phyloP scores from a whole-genome alignment of 495 filamentous ascomycete species.

The Margaritispora aquatica region DNA sequence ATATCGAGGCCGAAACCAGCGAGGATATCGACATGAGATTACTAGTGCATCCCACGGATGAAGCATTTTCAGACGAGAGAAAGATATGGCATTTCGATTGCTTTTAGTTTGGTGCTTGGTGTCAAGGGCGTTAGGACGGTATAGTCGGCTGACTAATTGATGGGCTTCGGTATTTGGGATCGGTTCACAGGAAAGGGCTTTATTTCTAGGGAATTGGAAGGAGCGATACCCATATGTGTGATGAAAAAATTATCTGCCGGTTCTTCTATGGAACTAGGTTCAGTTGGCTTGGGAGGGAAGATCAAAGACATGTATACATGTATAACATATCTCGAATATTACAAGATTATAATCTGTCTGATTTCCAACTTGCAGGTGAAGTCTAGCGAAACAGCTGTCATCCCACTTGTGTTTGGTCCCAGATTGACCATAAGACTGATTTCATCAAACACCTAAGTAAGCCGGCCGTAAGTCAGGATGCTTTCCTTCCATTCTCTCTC shows the following conservation, averaged over 20 bases:
- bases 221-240: neutral
- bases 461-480: too few species aligned
- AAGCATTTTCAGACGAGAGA: neutral
- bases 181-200: neutral
- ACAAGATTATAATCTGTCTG: neutral
- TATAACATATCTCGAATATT: neutral
- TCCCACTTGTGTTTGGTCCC: too few species aligned
- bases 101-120: neutral
- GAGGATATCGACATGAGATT: neutral
- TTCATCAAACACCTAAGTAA: too few species aligned
- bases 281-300: neutral
- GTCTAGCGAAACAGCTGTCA: too few species aligned
- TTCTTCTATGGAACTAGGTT: neutral
- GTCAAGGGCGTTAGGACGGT: neutral
- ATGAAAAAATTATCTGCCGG: neutral
- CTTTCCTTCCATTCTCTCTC: too few species aligned
- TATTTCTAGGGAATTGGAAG: too few species aligned
- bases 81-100: neutral
- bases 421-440: too few species aligned
- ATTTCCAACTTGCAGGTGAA: neutral
- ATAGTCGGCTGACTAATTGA: neutral
- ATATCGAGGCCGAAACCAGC: neutral
- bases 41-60: neutral
- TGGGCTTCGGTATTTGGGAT: neutral
- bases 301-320: neutral